Base-by-base conservation (phyloP, 345 rosid genomes). In the Linum trigynum region DNA sequence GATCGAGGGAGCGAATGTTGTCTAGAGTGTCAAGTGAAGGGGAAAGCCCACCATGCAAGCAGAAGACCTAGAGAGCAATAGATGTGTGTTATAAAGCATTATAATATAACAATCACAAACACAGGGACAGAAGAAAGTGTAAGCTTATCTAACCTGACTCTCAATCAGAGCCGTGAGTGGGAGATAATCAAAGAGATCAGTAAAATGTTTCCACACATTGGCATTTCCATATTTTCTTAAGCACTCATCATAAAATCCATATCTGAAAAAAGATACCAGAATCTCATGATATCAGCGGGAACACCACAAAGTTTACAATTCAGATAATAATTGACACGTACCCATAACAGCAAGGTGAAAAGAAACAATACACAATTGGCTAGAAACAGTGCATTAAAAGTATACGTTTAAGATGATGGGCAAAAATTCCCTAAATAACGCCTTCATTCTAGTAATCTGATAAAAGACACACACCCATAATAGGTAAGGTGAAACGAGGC, bases 21-120 rank as follows among this genome's bases (percentile, higher is more conserved):
- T 76, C 80, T 38, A 76, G 63, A 5, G 74, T 72, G 53, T 76
- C 80, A 12, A 76, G 59, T 37, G 80, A 76, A 35, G 80, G 80
- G 15, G 80, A 76, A 55, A 72, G 74, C 8, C 80, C 77, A 66
- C 80, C 80, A 15, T 76, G 77, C 72, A 76, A 71, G 66, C 80
- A 76, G 69, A 76, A 72, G 66, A 73, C 64, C 36, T 57, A 53
- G 17, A 16, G 7, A 42, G 38, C 55, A 64, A 65, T 12, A 70
- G 9, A 70, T 8, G 4, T 35, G 57, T 42, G 57, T 69, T 59
- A 66, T 56, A 43, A 62, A 32, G 57, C 14, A 62, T 38, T 23
- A 7, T 61, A 69, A 51, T 4, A 12, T 50, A 50, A 17, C 32
- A 23, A 57, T 12, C 45, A 62, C 1, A 38, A 11, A 39, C 36